phyloP scores from a whole-genome alignment of 169 alveolate species.

The Plasmodium berghei region DNA sequence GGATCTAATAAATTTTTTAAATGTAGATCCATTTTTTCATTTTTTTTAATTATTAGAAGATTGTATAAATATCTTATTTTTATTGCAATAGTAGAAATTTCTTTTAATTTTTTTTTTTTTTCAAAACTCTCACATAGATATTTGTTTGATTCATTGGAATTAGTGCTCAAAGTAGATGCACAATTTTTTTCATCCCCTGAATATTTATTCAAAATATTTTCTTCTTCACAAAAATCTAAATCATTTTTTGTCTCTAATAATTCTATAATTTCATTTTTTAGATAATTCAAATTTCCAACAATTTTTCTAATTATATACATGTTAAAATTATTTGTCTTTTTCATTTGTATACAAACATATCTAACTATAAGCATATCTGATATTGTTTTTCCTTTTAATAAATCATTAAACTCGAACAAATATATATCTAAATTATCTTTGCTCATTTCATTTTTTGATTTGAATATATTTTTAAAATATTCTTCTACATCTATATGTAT shows the following conservation, averaged over 20 bases:
- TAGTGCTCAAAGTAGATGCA: not conserved
- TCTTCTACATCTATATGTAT: constrained; percentile 45
- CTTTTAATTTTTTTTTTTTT: not conserved
- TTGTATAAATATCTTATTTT: constrained; percentile 43
- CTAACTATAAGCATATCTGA: constrained; percentile 57
- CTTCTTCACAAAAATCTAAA: not conserved
- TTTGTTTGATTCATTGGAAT: not conserved
- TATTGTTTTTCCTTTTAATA: constrained; percentile 19
- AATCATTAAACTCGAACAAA: constrained; percentile 31
- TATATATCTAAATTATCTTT: constrained; percentile 13
- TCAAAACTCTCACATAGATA: not conserved
- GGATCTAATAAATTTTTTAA: not conserved
- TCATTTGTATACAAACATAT: constrained; percentile 51
- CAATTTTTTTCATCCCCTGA: not conserved
- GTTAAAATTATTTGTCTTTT: constrained; percentile 22
- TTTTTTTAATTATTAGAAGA: constrained; percentile 20
- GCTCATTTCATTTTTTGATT: not conserved
- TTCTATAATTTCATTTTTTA: not conserved
- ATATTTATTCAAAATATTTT: not conserved
- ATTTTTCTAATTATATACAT: constrained; percentile 41
- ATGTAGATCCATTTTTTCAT: not conserved
- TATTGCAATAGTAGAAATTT: constrained; percentile 2
- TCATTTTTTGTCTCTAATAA: not conserved
- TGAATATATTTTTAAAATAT: constrained; percentile 20
- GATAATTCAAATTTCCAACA: not conserved